phyloP scores from a whole-genome alignment of 2,329 filamentous ascomycete genomes.

The Aspergillus latus region DNA sequence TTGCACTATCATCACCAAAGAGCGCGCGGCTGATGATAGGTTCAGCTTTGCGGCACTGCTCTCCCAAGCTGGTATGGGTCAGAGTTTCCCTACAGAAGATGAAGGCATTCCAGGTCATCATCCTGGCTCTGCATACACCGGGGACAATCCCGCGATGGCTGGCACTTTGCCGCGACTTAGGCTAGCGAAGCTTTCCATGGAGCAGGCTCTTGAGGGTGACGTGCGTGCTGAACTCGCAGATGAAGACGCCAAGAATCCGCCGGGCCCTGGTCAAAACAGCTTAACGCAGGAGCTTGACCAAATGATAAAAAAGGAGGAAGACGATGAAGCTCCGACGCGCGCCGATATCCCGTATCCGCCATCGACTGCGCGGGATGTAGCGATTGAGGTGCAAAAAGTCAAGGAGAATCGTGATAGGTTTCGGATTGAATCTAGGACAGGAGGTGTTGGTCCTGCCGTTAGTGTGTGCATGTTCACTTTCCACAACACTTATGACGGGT shows the following conservation, averaged over 20 bases:
- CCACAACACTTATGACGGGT: slow-evolving; percentile 93
- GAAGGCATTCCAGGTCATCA: slow-evolving; percentile 69
- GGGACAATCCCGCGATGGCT: slow-evolving; percentile 57
- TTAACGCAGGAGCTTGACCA: slow-evolving; percentile 86
- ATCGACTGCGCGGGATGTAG: slow-evolving; percentile 83
- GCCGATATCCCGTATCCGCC: slow-evolving; percentile 82
- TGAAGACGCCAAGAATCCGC: slow-evolving; percentile 75
- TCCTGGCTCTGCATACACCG: slow-evolving; percentile 62
- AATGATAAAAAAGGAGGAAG: slow-evolving; percentile 85
- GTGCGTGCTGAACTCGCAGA: slow-evolving; percentile 84
- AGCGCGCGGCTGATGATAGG: slow-evolving; percentile 58
- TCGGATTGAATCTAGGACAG: slow-evolving; percentile 78
- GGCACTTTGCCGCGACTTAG: slow-evolving; percentile 63
- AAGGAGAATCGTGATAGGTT: slow-evolving; percentile 92
- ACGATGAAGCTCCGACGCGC: slow-evolving; percentile 75
- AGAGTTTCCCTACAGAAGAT: slow-evolving; percentile 63
- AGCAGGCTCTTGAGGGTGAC: slow-evolving; percentile 77
- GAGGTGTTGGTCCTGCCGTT: slow-evolving; percentile 77
- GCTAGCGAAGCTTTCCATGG: slow-evolving; percentile 80
- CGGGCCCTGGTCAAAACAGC: slow-evolving; percentile 66
- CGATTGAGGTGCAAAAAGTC: slow-evolving; percentile 90
- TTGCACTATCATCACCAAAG: slow-evolving; percentile 59
- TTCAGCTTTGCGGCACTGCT: slow-evolving; percentile 62
- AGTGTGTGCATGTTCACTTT: slow-evolving; percentile 98
- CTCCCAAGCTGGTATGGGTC: slow-evolving; percentile 53